Evolutionary conservation across 2,329 filamentous ascomycete species (phyloP), one percentile per base, ranked within the genome.

Genomic region (Sarocladium oryzae): DNA sequence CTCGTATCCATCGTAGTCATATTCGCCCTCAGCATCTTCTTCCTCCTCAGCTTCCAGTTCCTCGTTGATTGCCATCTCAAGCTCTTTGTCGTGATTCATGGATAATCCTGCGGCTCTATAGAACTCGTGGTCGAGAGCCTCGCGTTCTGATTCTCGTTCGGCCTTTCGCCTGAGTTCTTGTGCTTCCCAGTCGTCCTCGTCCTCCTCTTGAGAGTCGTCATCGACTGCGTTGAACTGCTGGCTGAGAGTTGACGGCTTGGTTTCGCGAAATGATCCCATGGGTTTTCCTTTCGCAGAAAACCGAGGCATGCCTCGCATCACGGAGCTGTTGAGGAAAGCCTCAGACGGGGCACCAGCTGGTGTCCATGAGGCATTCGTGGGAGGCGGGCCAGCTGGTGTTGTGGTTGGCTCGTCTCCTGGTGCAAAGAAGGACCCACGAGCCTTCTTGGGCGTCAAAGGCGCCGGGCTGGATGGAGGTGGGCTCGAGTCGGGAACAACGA

Each of bases 301-400:
- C 28, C 28, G 32, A 16, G 43, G 43, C 43, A 67, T 66, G 38
- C 66, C 71, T 45, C 69, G 70, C 66, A 76, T 67, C 50, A 79
- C 71, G 33, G 78, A 80, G 64, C 77, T 79, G 52, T 77, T 74
- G 33, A 81, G 63, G 57, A 71, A 80, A 11, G 75, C 76, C 26
- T 71, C 75, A 20, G 78, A 77, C 1, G 78, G 78, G 15, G 77
- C 77, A 52, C 79, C 79, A 15, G 71, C 69, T 1, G 78, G 77
- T 1, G 78, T 80, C 63, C 80, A 81, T 38, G 76, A 79, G 4
- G 71, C 70, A 7, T 76, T 76, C 24, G 78, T 77, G 1, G 73
- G 73, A 9, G 77, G 75, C 24, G 72, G 72, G 0, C 72, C 77
- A 16, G 72, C 73, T 4, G 78, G 77, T 2, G 78, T 81, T 2